Percentiles rank a stretch among this genome's conserved stretches.
These are phyloP conservation scores for Yamadazyma oceani DNA, from an alignment of 1,139 yeast genomes.

Conservation along the genomic window DNA sequence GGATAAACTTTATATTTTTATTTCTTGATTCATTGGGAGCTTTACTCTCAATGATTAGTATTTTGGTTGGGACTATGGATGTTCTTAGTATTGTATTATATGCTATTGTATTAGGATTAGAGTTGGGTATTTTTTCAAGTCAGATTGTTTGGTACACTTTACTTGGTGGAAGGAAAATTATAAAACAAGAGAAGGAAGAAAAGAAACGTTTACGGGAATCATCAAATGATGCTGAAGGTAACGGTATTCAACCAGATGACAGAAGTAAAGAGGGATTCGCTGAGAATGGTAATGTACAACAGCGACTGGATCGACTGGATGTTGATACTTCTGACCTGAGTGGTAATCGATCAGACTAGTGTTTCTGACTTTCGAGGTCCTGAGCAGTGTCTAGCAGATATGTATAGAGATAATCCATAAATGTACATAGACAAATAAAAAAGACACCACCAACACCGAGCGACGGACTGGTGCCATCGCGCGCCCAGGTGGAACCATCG, in stretches of 20 bases:
- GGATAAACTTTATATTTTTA: conserved; percentile 82
- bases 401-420: too few species aligned
- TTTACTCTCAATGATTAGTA: conserved; percentile 65
- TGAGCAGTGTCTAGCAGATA: too few species aligned
- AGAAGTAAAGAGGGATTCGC: background rate
- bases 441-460: too few species aligned
- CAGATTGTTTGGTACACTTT: conserved; percentile 70
- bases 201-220: conserved; percentile 4
- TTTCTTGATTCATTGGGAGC: conserved; percentile 83
- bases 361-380: background rate
- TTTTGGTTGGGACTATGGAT: conserved; percentile 63
- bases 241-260: conserved; percentile 1
- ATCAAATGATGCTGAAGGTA: conserved; percentile 3
- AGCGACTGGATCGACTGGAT: background rate
- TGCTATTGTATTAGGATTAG: conserved; percentile 68
- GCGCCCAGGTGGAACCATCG: too few species aligned
- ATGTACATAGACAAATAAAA: too few species aligned
- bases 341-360: background rate
- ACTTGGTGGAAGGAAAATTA: conserved; percentile 36
- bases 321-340: background rate
- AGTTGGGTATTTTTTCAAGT: conserved; percentile 70
- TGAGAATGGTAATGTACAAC: background rate
- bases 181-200: conserved; percentile 24
- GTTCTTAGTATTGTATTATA: conserved; percentile 77
- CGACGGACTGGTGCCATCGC: too few species aligned